Evolutionary conservation across 371 early-diverging fungal genomes (phyloP).

Genomic region (Synchytrium microbalum): DNA sequence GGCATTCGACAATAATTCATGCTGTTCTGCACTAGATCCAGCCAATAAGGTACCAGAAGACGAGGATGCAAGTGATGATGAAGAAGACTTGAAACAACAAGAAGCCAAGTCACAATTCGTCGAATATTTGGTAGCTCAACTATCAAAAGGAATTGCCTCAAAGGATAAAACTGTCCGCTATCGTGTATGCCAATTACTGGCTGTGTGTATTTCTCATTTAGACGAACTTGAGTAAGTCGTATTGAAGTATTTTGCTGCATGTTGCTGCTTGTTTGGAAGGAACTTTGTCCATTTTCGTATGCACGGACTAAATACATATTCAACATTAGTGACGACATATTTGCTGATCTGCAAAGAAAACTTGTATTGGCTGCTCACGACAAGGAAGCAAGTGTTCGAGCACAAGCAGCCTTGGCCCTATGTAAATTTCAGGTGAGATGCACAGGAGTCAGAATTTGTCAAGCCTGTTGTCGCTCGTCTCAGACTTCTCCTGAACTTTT

Average conservation of each 20-base stretch:
- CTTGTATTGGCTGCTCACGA: conserved; percentile 67
- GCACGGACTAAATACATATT: neutral
- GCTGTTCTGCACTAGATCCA: neutral
- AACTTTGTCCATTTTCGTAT: neutral
- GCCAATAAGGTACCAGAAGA: neutral
- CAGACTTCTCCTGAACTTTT: too few relatives aligned
- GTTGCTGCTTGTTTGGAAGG: neutral
- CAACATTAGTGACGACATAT: conserved; percentile 59
- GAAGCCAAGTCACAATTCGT: conserved; percentile 44
- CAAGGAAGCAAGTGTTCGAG: conserved; percentile 72
- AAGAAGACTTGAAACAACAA: neutral
- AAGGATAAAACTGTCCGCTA: conserved; percentile 67
- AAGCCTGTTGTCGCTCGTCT: too few relatives aligned
- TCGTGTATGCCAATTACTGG: conserved; percentile 72
- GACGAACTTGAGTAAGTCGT: conserved; percentile 69
- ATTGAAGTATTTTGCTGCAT: neutral
- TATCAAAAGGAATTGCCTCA: conserved; percentile 64
- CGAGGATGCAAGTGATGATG: neutral
- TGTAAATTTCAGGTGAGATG: neutral
- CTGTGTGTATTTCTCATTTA: conserved; percentile 61
- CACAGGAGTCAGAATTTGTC: neutral
- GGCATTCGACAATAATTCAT: neutral
- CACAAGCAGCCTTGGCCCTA: conserved; percentile 52
- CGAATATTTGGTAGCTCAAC: conserved; percentile 55
- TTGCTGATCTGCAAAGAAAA: conserved; percentile 52